Evolutionary conservation across 192 early-diverging fungal species (phyloP), one percentile per base, ranked within the genome.

Genomic region (Mortierella antarctica): DNA sequence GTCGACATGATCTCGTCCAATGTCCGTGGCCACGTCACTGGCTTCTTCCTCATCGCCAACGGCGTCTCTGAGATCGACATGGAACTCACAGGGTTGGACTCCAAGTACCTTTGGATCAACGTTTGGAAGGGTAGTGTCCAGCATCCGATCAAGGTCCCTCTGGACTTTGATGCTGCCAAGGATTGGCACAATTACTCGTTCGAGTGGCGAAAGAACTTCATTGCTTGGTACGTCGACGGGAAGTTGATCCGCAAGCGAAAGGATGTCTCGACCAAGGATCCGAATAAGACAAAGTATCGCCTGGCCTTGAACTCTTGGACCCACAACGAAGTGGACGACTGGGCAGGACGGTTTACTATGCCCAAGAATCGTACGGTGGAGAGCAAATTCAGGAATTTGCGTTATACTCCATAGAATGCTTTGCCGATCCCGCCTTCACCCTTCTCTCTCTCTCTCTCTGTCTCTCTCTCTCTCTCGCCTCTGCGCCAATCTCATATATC

Each of bases 1-100:
- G 67, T 80, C 46, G 76, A 80, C 23, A 80, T 80, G 69, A 80
- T 80, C 18, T 63, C 76, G 49, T 71, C 76, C 59, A 71, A 67
- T 45, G 41, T 57, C 11, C 21, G 55, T 17, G 77, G 77, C n/a
- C 75, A 79, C 44, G 75, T 79, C 57, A 79, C 75, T 0, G 59
- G 63, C 52, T 80, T 80, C 70, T 80, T 80, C 55, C 55, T 72
- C 20, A 80, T 80, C 31, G 63, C 65, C 21, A 72, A 80, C 54
- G 70, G 51, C 14, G 60, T 57, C 42, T 63, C 69, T 21, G 77
- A 80, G 47, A 80, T 80, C 12, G 77, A 80, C 51, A 49, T 80
- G 40, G 77, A 76, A 41, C 47, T 76, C 31, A 76, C 74, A 17
- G 74, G 74, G n/a, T 40, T 76, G 6, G 20, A 76, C 21, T 45